These are phyloP conservation scores for Sistotremastrum suecicum DNA, from an alignment of 768 basidiomycete genomes.

Conservation along the genomic window DNA sequence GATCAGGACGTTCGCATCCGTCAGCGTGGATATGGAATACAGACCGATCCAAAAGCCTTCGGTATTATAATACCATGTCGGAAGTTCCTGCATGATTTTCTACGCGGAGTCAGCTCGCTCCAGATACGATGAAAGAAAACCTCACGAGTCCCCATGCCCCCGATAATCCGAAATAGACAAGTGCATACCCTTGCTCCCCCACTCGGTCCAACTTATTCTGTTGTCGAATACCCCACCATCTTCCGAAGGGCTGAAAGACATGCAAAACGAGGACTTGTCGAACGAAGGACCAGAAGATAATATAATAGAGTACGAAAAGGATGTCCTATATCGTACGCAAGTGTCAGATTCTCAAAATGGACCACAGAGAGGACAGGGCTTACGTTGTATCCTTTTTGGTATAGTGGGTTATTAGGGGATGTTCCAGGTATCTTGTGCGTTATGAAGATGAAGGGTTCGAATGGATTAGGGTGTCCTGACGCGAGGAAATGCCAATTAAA, in stretches of 20 bases:
- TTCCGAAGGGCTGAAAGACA: conserved; percentile 53
- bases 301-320: conserved; percentile 65
- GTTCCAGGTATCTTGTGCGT: conserved; percentile 46
- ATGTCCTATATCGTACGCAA: conserved; percentile 34
- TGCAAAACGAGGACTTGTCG: conserved; percentile 62
- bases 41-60: conserved; percentile 74
- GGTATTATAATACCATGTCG: conserved; percentile 79
- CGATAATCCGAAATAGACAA: conserved; percentile 62
- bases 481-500: conserved; percentile 46
- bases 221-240: conserved; percentile 53
- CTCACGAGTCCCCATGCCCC: conserved; percentile 70
- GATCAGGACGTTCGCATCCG: no score
- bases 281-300: conserved; percentile 81
- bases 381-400: conserved; percentile 44
- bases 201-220: conserved; percentile 62
- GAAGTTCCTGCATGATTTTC: conserved; percentile 72
- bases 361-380: no score
- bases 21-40: conserved; percentile 6
- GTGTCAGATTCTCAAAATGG: no score
- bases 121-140: not conserved
- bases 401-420: conserved; percentile 39
- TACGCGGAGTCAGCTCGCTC: conserved; percentile 15
- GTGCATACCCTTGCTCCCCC: conserved; percentile 82
- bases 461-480: conserved; percentile 50
- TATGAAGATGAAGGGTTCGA: conserved; percentile 55